Base-by-base conservation (phyloP, 2,329 filamentous ascomycete genomes). In the Cercospora sp. region DNA sequence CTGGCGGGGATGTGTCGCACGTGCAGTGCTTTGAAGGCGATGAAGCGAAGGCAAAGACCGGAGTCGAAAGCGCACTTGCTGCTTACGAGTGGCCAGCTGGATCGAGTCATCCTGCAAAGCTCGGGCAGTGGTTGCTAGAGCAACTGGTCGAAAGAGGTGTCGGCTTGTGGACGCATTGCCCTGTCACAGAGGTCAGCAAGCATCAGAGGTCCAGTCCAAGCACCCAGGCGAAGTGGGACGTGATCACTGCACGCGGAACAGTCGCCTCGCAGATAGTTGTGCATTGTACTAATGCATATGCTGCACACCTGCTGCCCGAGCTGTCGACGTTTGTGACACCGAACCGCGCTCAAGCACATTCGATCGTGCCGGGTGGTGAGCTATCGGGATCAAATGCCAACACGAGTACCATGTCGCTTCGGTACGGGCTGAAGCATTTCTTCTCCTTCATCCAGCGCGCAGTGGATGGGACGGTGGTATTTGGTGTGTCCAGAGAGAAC, bases 71-170 rank as follows among this genome's bases (percentile, higher is more conserved):
- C 1, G 80, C 80, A 0, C 64, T 83, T 10, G 78, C 80, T n/a
- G 83, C 83, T 7, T 85, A 85, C 67, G 83, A 84, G 69, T 85
- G 83, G 83, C 81, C 83, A 3, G 83, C 82, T 13, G 83, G 81
- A 3, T 84, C 82, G 3, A 81, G 77, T 36, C 83, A 85, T 72
- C 83, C 83, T 3, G 83, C 83, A 5, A 85, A 84, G 70, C 72
- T 85, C 20, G 80, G 81, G 0, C 83, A 85, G n/a, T 85, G 82
- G 77, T 76, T 85, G 12, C 74, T 85, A 20, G 72, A 71, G 12
- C 72, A 76, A 16, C 77, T 76, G 13, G 77, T 83, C 5, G 72
- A 73, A 1, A 77, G 76, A 48, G 83, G 83, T 6, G 79, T 75
- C 3, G 74, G 68, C 30, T 68, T 85, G 4, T 83, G 79, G 70